These are phyloP conservation scores for Capsella bursapastoris DNA, from an alignment of 345 rosid species.

Conservation along the genomic window DNA sequence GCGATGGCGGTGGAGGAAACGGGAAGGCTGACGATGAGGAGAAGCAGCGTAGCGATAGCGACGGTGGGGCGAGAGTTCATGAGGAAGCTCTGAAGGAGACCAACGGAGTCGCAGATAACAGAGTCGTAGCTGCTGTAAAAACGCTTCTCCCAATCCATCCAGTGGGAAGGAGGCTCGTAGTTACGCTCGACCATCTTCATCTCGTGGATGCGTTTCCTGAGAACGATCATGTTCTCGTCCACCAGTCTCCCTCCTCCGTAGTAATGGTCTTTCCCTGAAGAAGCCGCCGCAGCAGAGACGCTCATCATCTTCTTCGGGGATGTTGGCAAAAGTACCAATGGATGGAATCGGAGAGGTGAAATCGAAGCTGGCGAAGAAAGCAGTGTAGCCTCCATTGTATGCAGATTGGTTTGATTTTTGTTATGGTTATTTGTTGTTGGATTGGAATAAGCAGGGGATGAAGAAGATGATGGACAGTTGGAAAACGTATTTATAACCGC, in stretches of 20 bases:
- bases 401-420: neutral
- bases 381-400: slow-evolving; percentile 36
- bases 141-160: slow-evolving; percentile 83
- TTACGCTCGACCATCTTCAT: slow-evolving; percentile 68
- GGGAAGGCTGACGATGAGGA: slow-evolving; percentile 58
- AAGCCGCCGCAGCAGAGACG: slow-evolving; percentile 19
- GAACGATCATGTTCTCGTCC: slow-evolving; percentile 68
- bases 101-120: slow-evolving; percentile 55
- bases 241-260: slow-evolving; percentile 49
- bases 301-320: neutral
- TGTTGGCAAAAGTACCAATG: neutral
- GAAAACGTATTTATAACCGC: slow-evolving; percentile 33
- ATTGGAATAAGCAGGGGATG: neutral
- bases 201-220: slow-evolving; percentile 62
- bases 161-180: slow-evolving; percentile 65
- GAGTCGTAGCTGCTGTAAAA: slow-evolving; percentile 55
- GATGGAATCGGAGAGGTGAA: slow-evolving; percentile 31
- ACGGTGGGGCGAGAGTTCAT: slow-evolving; percentile 67
- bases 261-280: slow-evolving; percentile 34
- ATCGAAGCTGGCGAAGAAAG: slow-evolving; percentile 16
- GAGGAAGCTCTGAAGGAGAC: slow-evolving; percentile 55
- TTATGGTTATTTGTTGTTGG: slow-evolving; percentile 4
- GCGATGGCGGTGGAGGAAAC: slow-evolving; percentile 45
- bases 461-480: slow-evolving; percentile 36
- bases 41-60: slow-evolving; percentile 52